Conservation (phyloP, 1,139 yeast species). For the Spathaspora sp. region DNA sequence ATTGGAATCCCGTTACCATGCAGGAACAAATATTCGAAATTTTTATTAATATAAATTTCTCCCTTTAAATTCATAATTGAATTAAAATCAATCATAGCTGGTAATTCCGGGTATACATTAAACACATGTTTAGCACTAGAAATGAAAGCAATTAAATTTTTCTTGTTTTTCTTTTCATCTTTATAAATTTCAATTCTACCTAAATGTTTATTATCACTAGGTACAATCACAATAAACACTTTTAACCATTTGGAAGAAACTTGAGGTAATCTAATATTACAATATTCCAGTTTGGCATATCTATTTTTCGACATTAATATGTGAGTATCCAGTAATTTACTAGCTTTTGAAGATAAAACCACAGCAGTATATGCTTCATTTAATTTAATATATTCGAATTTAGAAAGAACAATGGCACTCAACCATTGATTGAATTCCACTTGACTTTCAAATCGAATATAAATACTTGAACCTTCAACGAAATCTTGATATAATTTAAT, state of each 20-base stretch:
- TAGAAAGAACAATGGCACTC: constrained; percentile 46
- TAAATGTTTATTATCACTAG: constrained; percentile 36
- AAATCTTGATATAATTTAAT: constrained; percentile 41
- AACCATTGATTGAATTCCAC: constrained; percentile 44
- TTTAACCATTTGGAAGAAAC: constrained; percentile 55
- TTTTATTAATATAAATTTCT: constrained; percentile 46
- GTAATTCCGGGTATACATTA: constrained; percentile 56
- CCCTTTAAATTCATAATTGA: constrained; percentile 54
- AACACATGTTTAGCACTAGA: constrained; percentile 40
- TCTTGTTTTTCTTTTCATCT: constrained; percentile 42
- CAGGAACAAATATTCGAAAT: constrained; percentile 32
- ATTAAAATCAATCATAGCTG: constrained; percentile 52
- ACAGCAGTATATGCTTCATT: constrained; percentile 61
- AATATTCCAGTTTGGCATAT: constrained; percentile 52
- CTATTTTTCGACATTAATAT: constrained; percentile 49
- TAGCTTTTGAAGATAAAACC: constrained; percentile 52
- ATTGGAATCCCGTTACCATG: constrained; percentile 2
- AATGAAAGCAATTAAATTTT: constrained; percentile 47
- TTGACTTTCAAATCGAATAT: constrained; percentile 31
- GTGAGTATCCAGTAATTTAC: constrained; percentile 52
- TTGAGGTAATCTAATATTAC: constrained; percentile 55
- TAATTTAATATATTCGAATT: constrained; percentile 49
- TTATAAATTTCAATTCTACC: constrained; percentile 54
- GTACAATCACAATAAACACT: constrained; percentile 46
- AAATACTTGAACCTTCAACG: constrained; percentile 31